A percentile compares a stretch with the other conserved stretches of the same genome.
These are phyloP conservation scores for Primulina eburnea DNA, from an alignment of 257 asterid genomes.

Conservation along the genomic window DNA sequence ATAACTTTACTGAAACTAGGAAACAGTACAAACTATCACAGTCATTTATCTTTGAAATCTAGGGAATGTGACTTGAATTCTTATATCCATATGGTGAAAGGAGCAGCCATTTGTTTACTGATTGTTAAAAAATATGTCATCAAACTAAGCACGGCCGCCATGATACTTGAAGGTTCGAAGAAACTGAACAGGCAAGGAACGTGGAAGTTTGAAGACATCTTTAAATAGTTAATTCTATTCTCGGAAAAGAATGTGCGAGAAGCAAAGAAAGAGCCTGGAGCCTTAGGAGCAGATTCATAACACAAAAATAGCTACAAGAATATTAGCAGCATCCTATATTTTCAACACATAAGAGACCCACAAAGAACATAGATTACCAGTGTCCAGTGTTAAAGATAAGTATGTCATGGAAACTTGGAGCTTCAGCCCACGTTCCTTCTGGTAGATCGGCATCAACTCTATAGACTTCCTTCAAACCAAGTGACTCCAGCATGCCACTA, in stretches of 20 bases:
- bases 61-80: background rate
- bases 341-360: background rate
- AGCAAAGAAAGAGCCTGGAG: conserved; percentile 18
- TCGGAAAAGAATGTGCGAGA: conserved; percentile 10
- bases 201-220: conserved; percentile 1
- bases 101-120: background rate
- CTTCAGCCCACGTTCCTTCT: conserved; percentile 85
- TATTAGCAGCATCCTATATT: conserved; percentile 3
- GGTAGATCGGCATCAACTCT: conserved; percentile 86
- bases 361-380: conserved; percentile 48
- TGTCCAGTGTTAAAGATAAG: conserved; percentile 94
- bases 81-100: background rate
- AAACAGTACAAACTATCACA: background rate
- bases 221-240: background rate
- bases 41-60: background rate
- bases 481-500: conserved; percentile 71
- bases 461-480: conserved; percentile 89
- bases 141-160: background rate
- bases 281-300: conserved; percentile 12
- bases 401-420: conserved; percentile 68
- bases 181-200: conserved; percentile 3
- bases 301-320: conserved; percentile 10
- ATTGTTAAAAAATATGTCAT: background rate
- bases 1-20: background rate
- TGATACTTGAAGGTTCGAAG: background rate